These are phyloP conservation scores for Paramecium octaurelia DNA, from an alignment of 73 alveolate genomes.

Conservation along the genomic window DNA sequence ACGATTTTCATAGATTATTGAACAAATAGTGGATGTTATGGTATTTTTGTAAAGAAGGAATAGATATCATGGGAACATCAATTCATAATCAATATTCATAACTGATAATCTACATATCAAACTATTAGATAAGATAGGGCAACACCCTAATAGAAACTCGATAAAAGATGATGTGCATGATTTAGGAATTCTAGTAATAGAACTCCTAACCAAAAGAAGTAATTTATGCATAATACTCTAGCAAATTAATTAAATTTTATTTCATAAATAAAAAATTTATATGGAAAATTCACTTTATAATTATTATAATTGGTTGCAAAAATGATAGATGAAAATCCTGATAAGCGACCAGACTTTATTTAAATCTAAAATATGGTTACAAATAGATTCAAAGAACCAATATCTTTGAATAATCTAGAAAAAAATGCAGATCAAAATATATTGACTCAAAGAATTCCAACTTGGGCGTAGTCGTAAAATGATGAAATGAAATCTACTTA, in stretches of 20 bases:
- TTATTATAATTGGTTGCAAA: neutral
- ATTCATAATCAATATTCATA: neutral
- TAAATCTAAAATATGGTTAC: neutral
- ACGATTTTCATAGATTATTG: neutral
- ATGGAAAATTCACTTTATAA: neutral
- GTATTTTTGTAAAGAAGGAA: neutral
- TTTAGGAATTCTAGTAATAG: neutral
- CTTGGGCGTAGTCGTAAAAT: neutral
- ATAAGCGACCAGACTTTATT: neutral
- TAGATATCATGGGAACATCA: neutral
- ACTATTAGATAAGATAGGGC: neutral
- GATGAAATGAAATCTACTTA: neutral
- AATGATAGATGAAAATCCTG: neutral
- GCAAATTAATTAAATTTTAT: neutral
- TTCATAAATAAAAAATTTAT: neutral
- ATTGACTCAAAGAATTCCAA: neutral
- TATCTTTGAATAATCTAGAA: neutral
- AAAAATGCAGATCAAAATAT: too few species aligned
- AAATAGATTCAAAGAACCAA: neutral
- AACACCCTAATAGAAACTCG: neutral
- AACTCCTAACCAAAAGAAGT: neutral
- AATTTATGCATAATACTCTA: neutral
- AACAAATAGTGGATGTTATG: neutral
- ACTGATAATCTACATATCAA: neutral
- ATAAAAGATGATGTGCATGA: neutral